These are phyloP conservation scores for Barnettozyma wickerhamii DNA, from an alignment of 805 yeast genomes.

Conservation along the genomic window DNA sequence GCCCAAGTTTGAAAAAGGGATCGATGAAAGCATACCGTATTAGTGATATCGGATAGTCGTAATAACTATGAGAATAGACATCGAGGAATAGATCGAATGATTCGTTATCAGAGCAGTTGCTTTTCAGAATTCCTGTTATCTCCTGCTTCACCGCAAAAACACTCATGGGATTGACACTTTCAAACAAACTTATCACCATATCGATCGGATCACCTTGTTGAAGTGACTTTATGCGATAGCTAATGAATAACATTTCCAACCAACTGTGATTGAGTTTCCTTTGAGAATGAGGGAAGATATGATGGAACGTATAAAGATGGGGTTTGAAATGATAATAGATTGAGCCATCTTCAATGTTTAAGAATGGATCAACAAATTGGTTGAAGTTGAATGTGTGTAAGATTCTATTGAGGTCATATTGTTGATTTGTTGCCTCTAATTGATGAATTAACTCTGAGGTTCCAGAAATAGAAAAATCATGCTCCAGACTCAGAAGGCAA, in stretches of 20 bases:
- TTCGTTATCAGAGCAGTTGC: not conserved
- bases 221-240: not conserved
- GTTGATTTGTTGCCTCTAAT: not conserved
- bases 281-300: conserved; percentile 2
- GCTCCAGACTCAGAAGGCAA: conserved; percentile 3
- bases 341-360: conserved; percentile 7
- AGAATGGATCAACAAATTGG: conserved; percentile 3
- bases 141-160: conserved; percentile 2
- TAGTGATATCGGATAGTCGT: conserved; percentile 5
- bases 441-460: not conserved
- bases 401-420: conserved; percentile 2
- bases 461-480: not conserved
- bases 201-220: not conserved
- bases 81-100: not conserved
- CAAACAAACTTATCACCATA: not conserved
- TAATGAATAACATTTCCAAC: conserved; percentile 1
- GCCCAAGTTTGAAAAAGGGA: conserved; percentile 8
- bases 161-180: conserved; percentile 1
- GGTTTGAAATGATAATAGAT: conserved; percentile 9
- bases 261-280: conserved; percentile 4
- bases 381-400: conserved; percentile 2
- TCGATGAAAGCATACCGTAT: conserved; percentile 4
- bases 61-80: not conserved
- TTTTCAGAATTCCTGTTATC: not conserved
- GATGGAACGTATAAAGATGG: conserved; percentile 1